Base-by-base conservation (phyloP, 352 stramenopile species). In the Blastocystis sp. region DNA sequence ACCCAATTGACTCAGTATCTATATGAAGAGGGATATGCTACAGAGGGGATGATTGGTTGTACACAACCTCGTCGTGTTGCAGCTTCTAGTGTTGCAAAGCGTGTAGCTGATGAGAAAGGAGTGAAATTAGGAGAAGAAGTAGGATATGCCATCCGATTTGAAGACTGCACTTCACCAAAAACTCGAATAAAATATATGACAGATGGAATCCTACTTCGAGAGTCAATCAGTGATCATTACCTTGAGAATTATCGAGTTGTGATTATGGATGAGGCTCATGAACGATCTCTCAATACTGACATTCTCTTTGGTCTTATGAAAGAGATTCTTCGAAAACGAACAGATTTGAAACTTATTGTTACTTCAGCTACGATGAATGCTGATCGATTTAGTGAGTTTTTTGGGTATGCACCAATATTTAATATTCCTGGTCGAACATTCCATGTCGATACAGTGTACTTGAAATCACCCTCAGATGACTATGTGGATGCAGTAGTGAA, bases 401-500 rank as follows among this genome's bases (percentile, higher is more conserved):
- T 99, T 89, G 95, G 95, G 35, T 94, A 93, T 24, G 89, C 65
- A 32, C 95, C 96, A 3, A 95, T 98, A 88, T 98, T 98, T 89
- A 94, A 94, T 3, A 98, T 99, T 90, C 95, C 95, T 0, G 92
- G 88, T 0, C 89, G 92, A 52, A 94, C 92, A 2, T 95, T 94
- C 89, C 89, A 89, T 0, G 92, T 95, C 0, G 90, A 94, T 78
- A 94, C 91, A 2, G 93, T 93, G 67, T 95, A 95, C 88, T 90
- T 94, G 49, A 98, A 98, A 90, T 94, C 93, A 2, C 93, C 96
- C 0, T 91, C 92, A 73, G 94, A 98, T 67, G 96, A 99, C 89
- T 98, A 98, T 88, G 95, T 99, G 0, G 96, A 98, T 88, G 93
- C 95, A 6, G 95, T 96, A 0, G 95, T 98, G 35, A 98, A 98